Evolutionary conservation across 148 eudicot species (phyloP), one percentile per base, ranked within the genome.

Genomic region (Chenopodium formosanum): DNA sequence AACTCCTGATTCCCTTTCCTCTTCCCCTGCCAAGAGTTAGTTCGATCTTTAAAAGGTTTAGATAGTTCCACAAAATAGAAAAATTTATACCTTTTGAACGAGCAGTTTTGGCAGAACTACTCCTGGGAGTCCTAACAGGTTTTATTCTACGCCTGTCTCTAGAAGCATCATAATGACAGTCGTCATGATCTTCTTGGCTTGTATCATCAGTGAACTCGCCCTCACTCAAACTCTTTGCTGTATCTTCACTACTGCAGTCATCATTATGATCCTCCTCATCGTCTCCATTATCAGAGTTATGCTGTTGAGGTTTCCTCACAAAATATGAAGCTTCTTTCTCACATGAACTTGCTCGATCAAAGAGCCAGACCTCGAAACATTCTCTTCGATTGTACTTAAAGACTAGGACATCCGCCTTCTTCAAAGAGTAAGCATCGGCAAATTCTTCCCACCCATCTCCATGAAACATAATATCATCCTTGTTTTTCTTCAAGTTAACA

Each of bases 311-410:
- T 62, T 58, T 76, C 14, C 48, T 76, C 9, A 76, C 31, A 76
- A 76, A 76, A n/a, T 76, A 76, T 10, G 79, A 76, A 29, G 67
- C 66, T 62, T 56, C 79, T 58, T 60, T 76, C 68, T 76, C 79
- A 17, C 79, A 76, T 60, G 23, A 56, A 76, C 23, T 60, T 31
- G 47, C 17, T 22, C 46, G 11, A 76, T 76, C 79, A 34, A 58
- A 76, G 48, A 76, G 50, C 65, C 6, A 60, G 50, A 76, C 79
- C 68, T 76, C 68, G 10, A 76, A 76, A 32, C 79, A 58, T 8
- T 76, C 79, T 50, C 20, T 0, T 19, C 79, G 79, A 31, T 58
- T 58, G 25, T 56, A 76, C 34, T 58, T 76, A 56, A 76, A 76
- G 68, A 60, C 50, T 50, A 76, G 62, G 23, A 76, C 34, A 60